Base-by-base conservation (phyloP, 257 asterid genomes). In the Rehmannia glutinosa region DNA sequence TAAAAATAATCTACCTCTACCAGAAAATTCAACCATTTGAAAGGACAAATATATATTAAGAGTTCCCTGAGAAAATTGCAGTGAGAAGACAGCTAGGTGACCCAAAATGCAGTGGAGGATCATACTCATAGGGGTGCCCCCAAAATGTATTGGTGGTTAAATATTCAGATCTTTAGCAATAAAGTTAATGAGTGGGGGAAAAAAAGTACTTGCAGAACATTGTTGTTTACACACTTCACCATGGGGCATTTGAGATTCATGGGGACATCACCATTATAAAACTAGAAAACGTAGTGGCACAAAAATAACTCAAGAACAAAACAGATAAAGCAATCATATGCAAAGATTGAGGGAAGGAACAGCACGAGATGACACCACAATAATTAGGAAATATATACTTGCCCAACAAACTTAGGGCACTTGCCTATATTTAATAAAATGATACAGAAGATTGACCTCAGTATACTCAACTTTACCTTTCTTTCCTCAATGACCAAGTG, bases 381-480 rank as follows among this genome's bases (percentile, higher is more conserved):
- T 12, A 56, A 60, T n/a, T 50, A 70, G 65, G 46, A 13, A 69
- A n/a, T n/a, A 75, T 15, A 74, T 17, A 55, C 21, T 57, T 45
- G 51, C 73, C 73, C 78, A 71, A 73, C 74, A 84, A 24, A 72
- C 11, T 15, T 58, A 5, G 66, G 69, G 56, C 62, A 50, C 58
- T 78, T 27, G 75, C 59, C 66, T 45, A 43, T 60, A 74, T 23
- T 59, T 69, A 61, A 66, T 53, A 67, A 70, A 72, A 62, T 60
- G 62, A 68, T 72, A 69, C 80, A 76, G 47, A 35, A 52, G 53
- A 70, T 77, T 47, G 71, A 66, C 80, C 62, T 71, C 52, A 53
- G 66, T 51, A 70, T 71, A 63, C 84, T 73, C 77, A 77, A 60
- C 2, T 76, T 81, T 85, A 83, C 93, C 96, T 88, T 81, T 74